phyloP scores from a whole-genome alignment of 1,284 basidiomycete genomes.

The Macrocystidia cucumis region DNA sequence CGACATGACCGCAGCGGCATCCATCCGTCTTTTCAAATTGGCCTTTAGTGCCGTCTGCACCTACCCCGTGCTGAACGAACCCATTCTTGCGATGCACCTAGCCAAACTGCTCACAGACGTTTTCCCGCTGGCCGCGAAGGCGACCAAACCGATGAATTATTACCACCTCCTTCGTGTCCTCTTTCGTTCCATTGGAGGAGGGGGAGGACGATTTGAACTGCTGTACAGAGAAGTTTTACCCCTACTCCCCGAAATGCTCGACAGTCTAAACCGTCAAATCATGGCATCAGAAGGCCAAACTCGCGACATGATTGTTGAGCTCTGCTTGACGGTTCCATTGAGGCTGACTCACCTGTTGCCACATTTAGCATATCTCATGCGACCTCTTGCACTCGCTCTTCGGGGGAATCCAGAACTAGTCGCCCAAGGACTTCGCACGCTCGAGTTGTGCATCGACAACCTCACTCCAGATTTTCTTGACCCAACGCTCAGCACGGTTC shows the following conservation, averaged over 20 bases:
- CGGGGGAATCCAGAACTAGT: conserved; percentile 87
- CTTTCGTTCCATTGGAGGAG: conserved; percentile 95
- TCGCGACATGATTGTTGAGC: conserved; percentile 92
- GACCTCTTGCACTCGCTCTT: conserved; percentile 89
- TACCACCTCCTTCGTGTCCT: conserved; percentile 92
- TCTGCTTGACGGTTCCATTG: conserved; percentile 95
- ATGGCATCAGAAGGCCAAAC: conserved; percentile 70
- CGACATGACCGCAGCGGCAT: conserved; percentile 73
- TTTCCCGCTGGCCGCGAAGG: conserved; percentile 90
- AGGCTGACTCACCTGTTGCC: conserved; percentile 95
- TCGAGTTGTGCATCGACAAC: conserved; percentile 99
- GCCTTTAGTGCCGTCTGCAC: conserved; percentile 87
- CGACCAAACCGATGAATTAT: conserved; percentile 88
- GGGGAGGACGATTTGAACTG: conserved; percentile 90
- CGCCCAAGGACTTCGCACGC: conserved; percentile 91
- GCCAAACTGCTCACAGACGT: conserved; percentile 96
- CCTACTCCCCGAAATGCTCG: conserved; percentile 94
- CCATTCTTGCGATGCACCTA: conserved; percentile 88
- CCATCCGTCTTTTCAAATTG: conserved; percentile 94
- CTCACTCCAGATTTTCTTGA: conserved; percentile 98
- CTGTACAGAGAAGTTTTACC: conserved; percentile 97
- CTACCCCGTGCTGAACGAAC: conserved; percentile 80
- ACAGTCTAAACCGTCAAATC: conserved; percentile 90
- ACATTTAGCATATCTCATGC: conserved; percentile 95
- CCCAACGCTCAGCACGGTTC: conserved; percentile 89